Percentiles rank a stretch among this genome's conserved stretches.
These are phyloP conservation scores for Phyllostachys edulis DNA, from an alignment of 176 grass and related monocot genomes.

Conservation along the genomic window DNA sequence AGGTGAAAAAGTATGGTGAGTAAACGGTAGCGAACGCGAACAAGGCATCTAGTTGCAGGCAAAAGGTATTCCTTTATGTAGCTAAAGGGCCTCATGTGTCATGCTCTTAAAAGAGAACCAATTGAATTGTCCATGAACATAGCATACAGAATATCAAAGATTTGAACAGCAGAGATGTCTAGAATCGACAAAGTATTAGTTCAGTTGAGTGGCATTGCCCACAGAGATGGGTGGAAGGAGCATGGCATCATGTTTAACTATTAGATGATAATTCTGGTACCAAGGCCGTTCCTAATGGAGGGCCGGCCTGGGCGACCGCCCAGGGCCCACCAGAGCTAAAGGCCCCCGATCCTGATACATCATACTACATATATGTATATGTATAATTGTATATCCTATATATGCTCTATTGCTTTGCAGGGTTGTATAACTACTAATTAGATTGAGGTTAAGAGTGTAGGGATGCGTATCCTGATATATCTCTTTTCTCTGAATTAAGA, in stretches of 20 bases:
- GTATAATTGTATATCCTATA: too few species aligned
- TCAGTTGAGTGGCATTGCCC: constrained; percentile 2
- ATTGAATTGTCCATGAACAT: not conserved
- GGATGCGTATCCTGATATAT: too few species aligned
- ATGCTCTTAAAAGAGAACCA: not conserved
- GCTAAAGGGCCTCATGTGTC: not conserved
- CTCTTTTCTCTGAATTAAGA: too few species aligned
- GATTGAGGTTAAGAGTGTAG: too few species aligned
- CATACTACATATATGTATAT: too few species aligned
- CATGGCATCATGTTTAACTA: not conserved
- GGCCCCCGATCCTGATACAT: too few species aligned
- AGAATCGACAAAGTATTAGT: not conserved
- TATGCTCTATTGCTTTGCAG: too few species aligned
- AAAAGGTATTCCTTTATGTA: not conserved
- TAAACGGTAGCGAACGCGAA: not conserved
- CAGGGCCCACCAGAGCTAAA: too few species aligned
- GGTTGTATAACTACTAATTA: too few species aligned
- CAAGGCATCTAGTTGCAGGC: not conserved
- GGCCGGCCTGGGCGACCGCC: too few species aligned
- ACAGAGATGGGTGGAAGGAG: not conserved
- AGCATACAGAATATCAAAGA: not conserved
- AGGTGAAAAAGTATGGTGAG: not conserved
- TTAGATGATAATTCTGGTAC: not conserved
- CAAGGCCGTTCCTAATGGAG: too few species aligned
- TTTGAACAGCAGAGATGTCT: not conserved